Evolutionary conservation across 805 yeast genomes (phyloP), one percentile per base, ranked within the genome.

Genomic region (Ogataea corticis): DNA sequence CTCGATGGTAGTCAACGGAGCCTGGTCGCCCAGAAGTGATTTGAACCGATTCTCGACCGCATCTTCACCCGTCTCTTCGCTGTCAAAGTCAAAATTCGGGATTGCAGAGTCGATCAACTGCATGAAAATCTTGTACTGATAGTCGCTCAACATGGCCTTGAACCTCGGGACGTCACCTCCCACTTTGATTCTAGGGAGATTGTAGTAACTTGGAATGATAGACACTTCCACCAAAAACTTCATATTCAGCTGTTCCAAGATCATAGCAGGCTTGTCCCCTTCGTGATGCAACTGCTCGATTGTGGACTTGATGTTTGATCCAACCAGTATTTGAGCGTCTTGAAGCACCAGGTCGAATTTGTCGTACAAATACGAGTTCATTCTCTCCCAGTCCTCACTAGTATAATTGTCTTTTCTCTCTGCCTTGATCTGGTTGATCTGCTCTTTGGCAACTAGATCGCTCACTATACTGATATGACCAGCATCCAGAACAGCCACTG

Each of bases 401-500:
- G 77, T 68, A 58, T 83, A 85, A 48, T 67, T 68, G 18, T 66
- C 64, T n/a, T 75, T 69, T 6, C 73, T 72, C 58, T 87, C 80
- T 19, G 80, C 71, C 58, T 83, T 87, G 37, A 90, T 79, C 46
- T 82, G 82, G 41, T 83, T 82, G 21, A 90, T 76, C 37, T 79
- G 80, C 3, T 77, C 75, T 52, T 80, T 80, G 38, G 85, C 87
- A 3, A 83, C 94, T 33, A 92, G 73, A 56, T 91, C 94, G 60
- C 96, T 87, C 1, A 72, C 67, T 13, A 94, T 80, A 52, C 89
- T 83, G 18, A 95, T 84, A 63, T 92, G 97, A 59, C 99, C 99
- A 7, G 97, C 97, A 72, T 94, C 98, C 43, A 94, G 73, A 15
- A 94, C 80, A 3, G 91, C 87, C 52, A 96, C 96, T 0, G 97